These are phyloP conservation scores for Fonsecaea pugnacius DNA, from an alignment of 2,329 filamentous ascomycete genomes.

Conservation along the genomic window DNA sequence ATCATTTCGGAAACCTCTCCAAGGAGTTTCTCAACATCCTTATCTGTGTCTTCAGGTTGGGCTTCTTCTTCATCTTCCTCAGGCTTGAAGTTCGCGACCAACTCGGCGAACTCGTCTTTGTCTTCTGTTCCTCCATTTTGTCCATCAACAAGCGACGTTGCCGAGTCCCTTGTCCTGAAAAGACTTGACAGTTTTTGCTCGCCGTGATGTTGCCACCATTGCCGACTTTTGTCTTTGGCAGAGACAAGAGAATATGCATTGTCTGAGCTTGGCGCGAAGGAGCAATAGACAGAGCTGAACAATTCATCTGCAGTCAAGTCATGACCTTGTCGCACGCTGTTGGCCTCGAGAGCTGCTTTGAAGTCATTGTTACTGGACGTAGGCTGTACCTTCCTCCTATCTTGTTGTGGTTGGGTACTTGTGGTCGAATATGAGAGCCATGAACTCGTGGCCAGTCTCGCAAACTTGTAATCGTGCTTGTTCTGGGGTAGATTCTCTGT, in stretches of 20 bases:
- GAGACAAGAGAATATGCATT: slow-evolving; percentile 51
- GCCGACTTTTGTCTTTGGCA: slow-evolving; percentile 47
- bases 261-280: slow-evolving; percentile 55
- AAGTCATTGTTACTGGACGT: slow-evolving; percentile 15
- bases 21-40: slow-evolving; percentile 58
- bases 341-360: slow-evolving; percentile 22
- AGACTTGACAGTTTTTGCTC: slow-evolving; percentile 42
- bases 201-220: slow-evolving; percentile 54
- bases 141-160: slow-evolving; percentile 20
- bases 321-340: slow-evolving; percentile 18
- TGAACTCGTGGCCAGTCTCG: slow-evolving; percentile 46
- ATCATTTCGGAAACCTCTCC: slow-evolving; percentile 63
- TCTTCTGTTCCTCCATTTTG: slow-evolving; percentile 36
- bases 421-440: slow-evolving; percentile 49
- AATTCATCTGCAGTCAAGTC: slow-evolving; percentile 35
- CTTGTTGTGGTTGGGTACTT: slow-evolving; percentile 7
- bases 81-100: slow-evolving; percentile 49
- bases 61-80: slow-evolving; percentile 40
- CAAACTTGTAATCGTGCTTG: slow-evolving; percentile 48
- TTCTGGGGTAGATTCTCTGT: slow-evolving; percentile 39
- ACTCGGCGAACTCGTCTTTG: slow-evolving; percentile 48
- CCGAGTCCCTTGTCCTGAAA: slow-evolving; percentile 16
- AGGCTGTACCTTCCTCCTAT: slow-evolving; percentile 13
- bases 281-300: slow-evolving; percentile 53
- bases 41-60: slow-evolving; percentile 44